Base-by-base conservation (phyloP, 2,329 filamentous ascomycete species). In the Hysterium pulicare region DNA sequence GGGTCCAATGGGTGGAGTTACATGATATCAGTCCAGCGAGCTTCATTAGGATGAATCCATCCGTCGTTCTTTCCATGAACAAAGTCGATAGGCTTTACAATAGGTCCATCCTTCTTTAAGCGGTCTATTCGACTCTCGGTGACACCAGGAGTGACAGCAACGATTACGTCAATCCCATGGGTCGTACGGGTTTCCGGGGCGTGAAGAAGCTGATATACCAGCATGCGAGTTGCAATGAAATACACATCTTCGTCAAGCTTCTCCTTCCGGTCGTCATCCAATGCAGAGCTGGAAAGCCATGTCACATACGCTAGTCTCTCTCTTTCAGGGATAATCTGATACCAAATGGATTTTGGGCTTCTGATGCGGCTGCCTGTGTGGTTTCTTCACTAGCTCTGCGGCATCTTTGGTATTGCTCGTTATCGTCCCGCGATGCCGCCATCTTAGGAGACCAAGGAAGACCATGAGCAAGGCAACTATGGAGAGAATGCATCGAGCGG, bases 21-120 rank as follows among this genome's bases (percentile, higher is more conserved):
- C 55, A 70, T 54, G 19, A 69, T 55, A 22, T 67, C 57, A 34
- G 54, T 47, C 64, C 64, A 71, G 13, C 53, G 50, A 3, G 41
- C 38, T 9, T 48, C 15, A 0, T 45, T 43, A 0, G 51, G 40
- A 7, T 57, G 40, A 3, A 58, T 34, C 51, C 54, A 58, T 21
- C 9, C 35, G 32, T 47, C 46, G 8, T 50, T 51, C 8, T 49
- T 39, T 8, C 46, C 45, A 23, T 48, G 47, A 6, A 62, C 33
- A 26, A 55, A 54, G 8, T 60, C 53, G 20, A 61, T 51, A 8
- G 50, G 45, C 16, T 48, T 37, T 11, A 64, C 42, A 34, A 51
- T 59, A n/a, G 58, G 58, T 9, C 58, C 60, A 32, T 62, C 59
- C 40, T 47, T 47, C 11, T 40, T 15, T 5, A 64, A 49, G 15